A percentile compares a stretch with the other conserved stretches of the same genome.
phyloP scores from a whole-genome alignment of 1,284 basidiomycete genomes.

The Sanghuangporus weigelae region DNA sequence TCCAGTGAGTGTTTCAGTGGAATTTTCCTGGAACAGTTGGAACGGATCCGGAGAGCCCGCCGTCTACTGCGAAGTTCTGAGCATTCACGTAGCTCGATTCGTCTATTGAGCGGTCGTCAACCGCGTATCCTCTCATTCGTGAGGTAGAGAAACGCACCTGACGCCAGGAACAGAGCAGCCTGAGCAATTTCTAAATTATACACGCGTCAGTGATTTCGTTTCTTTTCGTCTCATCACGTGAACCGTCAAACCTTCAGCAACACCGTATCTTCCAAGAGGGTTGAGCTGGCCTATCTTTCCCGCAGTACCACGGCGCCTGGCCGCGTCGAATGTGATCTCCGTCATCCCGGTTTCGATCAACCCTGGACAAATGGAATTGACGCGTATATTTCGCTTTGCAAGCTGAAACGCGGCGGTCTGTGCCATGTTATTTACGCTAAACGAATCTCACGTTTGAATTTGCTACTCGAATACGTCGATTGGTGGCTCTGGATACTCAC shows the following conservation, averaged over 20 bases:
- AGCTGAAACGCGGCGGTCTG: slow-evolving; percentile 79
- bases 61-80: slow-evolving; percentile 83
- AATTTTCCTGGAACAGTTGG: slow-evolving; percentile 68
- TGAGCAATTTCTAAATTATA: slow-evolving; percentile 68
- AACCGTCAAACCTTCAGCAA: slow-evolving; percentile 57
- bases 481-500: slow-evolving; percentile 50
- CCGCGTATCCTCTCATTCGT: slow-evolving; percentile 1
- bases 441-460: not conserved
- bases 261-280: slow-evolving; percentile 74
- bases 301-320: slow-evolving; percentile 66
- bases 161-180: slow-evolving; percentile 81
- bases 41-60: slow-evolving; percentile 71
- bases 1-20: slow-evolving; percentile 24
- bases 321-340: slow-evolving; percentile 63
- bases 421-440: slow-evolving; percentile 74
- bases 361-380: slow-evolving; percentile 90
- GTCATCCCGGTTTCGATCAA: slow-evolving; percentile 93
- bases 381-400: slow-evolving; percentile 77
- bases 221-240: not conserved
- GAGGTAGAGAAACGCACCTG: slow-evolving; percentile 46
- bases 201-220: not conserved
- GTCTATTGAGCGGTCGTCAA: slow-evolving; percentile 39
- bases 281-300: slow-evolving; percentile 85
- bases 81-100: slow-evolving; percentile 93
- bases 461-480: not conserved